These are phyloP conservation scores for Pseudogymnoascus sp. DNA, from an alignment of 2,329 filamentous ascomycete species.

Conservation along the genomic window DNA sequence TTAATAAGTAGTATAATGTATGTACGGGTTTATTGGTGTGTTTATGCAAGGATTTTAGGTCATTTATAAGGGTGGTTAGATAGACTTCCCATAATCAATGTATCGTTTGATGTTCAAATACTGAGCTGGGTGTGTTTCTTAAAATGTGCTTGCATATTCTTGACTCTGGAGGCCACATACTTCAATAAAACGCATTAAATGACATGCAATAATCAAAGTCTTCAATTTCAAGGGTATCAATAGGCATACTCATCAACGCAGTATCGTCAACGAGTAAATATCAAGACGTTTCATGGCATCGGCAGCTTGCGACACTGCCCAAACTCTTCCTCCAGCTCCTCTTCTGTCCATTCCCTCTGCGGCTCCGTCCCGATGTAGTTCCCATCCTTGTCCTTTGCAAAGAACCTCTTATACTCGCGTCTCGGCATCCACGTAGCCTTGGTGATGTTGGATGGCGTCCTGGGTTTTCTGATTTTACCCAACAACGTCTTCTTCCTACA, in stretches of 20 bases:
- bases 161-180: background rate
- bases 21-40: slow-evolving; percentile 1
- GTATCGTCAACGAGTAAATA: background rate
- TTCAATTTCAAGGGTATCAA: background rate
- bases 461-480: slow-evolving; percentile 11
- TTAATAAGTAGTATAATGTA: slow-evolving; percentile 10
- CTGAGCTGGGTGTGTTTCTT: background rate
- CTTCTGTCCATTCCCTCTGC: slow-evolving; percentile 25
- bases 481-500: slow-evolving; percentile 12
- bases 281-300: background rate
- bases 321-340: slow-evolving; percentile 25
- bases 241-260: background rate
- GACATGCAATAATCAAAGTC: background rate
- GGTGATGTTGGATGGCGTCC: slow-evolving; percentile 8
- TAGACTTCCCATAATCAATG: background rate
- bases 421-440: slow-evolving; percentile 29
- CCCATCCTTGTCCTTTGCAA: slow-evolving; percentile 24
- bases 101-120: background rate
- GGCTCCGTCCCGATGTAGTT: slow-evolving; percentile 26
- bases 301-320: slow-evolving; percentile 17
- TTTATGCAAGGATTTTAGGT: background rate
- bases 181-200: background rate
- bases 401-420: slow-evolving; percentile 24
- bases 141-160: too few species aligned
- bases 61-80: too few species aligned